Percentiles rank a stretch among this genome's conserved stretches.
These are phyloP conservation scores for Venturia aucupariae DNA, from an alignment of 2,329 filamentous ascomycete genomes.

Conservation along the genomic window DNA sequence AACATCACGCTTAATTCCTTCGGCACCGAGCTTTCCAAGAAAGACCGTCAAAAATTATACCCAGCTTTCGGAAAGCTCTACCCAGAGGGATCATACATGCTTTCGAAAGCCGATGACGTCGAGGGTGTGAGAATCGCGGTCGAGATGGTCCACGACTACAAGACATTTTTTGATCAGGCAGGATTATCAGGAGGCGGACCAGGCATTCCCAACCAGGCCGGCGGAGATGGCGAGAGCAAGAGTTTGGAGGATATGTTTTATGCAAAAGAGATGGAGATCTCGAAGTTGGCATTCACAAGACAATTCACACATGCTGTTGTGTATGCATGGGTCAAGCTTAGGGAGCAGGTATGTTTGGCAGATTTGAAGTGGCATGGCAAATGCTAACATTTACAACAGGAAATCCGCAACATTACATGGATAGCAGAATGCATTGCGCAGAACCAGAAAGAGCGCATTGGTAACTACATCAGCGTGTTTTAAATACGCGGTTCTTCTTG, in stretches of 20 bases:
- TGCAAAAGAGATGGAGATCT: conserved; percentile 98
- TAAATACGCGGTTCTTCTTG: conserved; percentile 31
- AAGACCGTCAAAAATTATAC: conserved; percentile 91
- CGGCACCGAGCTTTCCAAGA: conserved; percentile 89
- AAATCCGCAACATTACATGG: conserved; percentile 99
- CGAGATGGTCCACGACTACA: conserved; percentile 88
- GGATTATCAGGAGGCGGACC: conserved; percentile 65
- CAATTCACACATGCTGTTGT: conserved; percentile 94
- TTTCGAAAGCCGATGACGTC: conserved; percentile 87
- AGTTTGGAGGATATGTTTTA: conserved; percentile 98
- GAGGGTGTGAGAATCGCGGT: conserved; percentile 91
- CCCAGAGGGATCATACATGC: conserved; percentile 89
- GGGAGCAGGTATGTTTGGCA: conserved; percentile 70
- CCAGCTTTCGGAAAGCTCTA: conserved; percentile 85
- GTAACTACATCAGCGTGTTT: conserved; percentile 98
- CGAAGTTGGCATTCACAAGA: conserved; percentile 86
- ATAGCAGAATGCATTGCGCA: conserved; percentile 99
- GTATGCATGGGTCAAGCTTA: conserved; percentile 94
- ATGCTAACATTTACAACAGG: conserved; percentile 42
- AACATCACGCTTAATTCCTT: conserved; percentile 99
- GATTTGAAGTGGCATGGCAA: not conserved
- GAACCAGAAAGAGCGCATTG: conserved; percentile 98
- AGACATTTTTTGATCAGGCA: conserved; percentile 91
- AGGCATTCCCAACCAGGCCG: conserved; percentile 73
- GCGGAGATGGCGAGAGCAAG: conserved; percentile 73